Evolutionary conservation across 371 early-diverging fungal species (phyloP).

Genomic region (Chytridium lagenaria): DNA sequence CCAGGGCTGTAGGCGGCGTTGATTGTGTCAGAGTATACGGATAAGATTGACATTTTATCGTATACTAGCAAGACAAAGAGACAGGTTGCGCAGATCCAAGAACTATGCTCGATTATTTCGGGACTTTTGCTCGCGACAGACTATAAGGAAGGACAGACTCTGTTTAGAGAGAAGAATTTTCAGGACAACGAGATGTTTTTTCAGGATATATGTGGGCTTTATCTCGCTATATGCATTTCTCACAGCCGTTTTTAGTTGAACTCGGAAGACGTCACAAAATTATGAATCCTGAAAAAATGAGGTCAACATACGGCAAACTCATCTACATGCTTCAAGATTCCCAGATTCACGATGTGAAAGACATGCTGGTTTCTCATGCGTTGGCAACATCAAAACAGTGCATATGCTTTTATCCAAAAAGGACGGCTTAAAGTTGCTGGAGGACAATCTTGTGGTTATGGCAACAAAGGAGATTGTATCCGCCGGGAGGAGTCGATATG

Average conservation of each 20-base stretch:
- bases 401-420: constrained; percentile 72
- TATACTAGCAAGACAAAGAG: constrained; percentile 81
- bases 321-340: constrained; percentile 93
- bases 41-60: constrained; percentile 90
- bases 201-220: constrained; percentile 65
- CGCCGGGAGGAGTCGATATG: constrained; percentile 71
- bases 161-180: constrained; percentile 84
- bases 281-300: constrained; percentile 98
- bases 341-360: constrained; percentile 81
- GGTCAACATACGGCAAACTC: constrained; percentile 91
- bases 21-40: constrained; percentile 88
- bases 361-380: constrained; percentile 83
- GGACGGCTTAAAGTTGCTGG: constrained; percentile 69
- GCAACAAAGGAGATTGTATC: constrained; percentile 92
- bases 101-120: constrained; percentile 90
- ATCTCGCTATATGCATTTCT: not conserved
- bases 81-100: constrained; percentile 93
- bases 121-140: constrained; percentile 76
- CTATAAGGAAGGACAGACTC: constrained; percentile 75
- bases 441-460: constrained; percentile 76
- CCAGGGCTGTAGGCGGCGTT: constrained; percentile 68
- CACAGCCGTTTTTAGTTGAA: constrained; percentile 63
- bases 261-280: constrained; percentile 96
- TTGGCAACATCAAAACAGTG: constrained; percentile 88
- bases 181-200: constrained; percentile 88